These are phyloP conservation scores for Eustoma russellianum DNA, from an alignment of 257 asterid species.

Conservation along the genomic window DNA sequence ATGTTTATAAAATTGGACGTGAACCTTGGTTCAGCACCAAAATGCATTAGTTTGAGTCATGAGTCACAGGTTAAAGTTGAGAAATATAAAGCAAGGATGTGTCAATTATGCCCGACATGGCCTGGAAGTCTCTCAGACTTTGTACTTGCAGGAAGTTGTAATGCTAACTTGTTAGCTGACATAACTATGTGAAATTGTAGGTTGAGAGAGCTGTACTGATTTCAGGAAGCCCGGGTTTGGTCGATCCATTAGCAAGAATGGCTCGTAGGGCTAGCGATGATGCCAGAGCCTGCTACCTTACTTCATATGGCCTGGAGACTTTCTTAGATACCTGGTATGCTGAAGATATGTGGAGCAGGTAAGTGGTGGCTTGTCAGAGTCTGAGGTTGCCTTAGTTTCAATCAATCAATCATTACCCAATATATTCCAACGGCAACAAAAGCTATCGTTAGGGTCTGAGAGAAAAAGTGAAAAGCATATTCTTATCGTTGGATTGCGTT, in stretches of 20 bases:
- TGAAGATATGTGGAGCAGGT: constrained; percentile 86
- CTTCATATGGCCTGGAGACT: constrained; percentile 57
- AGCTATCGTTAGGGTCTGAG: too few species aligned
- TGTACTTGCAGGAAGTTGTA: too few species aligned
- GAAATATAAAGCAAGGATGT: constrained; percentile 3
- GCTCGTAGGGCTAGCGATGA: constrained; percentile 72
- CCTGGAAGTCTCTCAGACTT: too few species aligned
- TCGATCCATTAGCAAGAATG: constrained; percentile 46
- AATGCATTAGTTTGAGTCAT: too few species aligned
- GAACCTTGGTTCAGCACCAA: too few species aligned
- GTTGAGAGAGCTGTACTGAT: constrained; percentile 73
- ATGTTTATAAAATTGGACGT: too few species aligned
- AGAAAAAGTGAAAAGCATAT: not conserved
- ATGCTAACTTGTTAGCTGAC: too few species aligned
- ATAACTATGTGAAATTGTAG: constrained; percentile 20
- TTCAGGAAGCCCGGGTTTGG: constrained; percentile 91
- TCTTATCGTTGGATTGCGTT: not conserved
- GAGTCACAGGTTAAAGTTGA: too few species aligned
- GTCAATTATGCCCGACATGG: too few species aligned
- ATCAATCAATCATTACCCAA: not conserved
- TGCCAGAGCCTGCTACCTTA: constrained; percentile 59
- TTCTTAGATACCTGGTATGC: constrained; percentile 76
- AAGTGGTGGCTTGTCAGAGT: not conserved
- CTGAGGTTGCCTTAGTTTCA: not conserved
- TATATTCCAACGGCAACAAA: too few species aligned